These are phyloP conservation scores for Pleurotus sapidus DNA, from an alignment of 768 basidiomycete genomes.

Conservation along the genomic window DNA sequence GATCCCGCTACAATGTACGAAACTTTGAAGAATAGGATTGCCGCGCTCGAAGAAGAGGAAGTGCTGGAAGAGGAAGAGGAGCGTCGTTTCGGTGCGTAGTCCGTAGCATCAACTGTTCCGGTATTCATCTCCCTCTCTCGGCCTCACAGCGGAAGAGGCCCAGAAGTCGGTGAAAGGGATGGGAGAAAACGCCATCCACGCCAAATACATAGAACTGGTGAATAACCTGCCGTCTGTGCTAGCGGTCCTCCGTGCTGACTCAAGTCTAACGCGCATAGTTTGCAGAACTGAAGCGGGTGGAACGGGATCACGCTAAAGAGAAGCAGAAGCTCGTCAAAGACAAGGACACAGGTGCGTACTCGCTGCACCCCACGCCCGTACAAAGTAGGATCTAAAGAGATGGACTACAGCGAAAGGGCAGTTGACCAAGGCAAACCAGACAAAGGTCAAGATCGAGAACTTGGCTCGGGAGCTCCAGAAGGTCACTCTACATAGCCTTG, in stretches of 20 bases:
- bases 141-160: slow-evolving; percentile 74
- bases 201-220: slow-evolving; percentile 88
- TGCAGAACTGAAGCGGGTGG: slow-evolving; percentile 82
- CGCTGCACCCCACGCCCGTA: slow-evolving; percentile 4
- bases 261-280: slow-evolving; percentile 47
- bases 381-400: neutral
- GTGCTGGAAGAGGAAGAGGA: slow-evolving; percentile 88
- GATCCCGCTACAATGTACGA: slow-evolving; percentile 89
- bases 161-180: slow-evolving; percentile 82
- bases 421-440: slow-evolving; percentile 84
- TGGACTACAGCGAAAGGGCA: slow-evolving; percentile 67
- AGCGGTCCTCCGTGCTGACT: slow-evolving; percentile 2
- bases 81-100: slow-evolving; percentile 61
- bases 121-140: slow-evolving; percentile 17
- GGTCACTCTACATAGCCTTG: slow-evolving; percentile 34
- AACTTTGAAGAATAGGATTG: slow-evolving; percentile 84
- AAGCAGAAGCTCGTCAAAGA: slow-evolving; percentile 89
- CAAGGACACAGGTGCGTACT: slow-evolving; percentile 74
- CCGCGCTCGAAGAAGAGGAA: slow-evolving; percentile 86
- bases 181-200: slow-evolving; percentile 78
- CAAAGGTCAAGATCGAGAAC: slow-evolving; percentile 88
- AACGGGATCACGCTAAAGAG: slow-evolving; percentile 88
- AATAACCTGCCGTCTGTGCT: slow-evolving; percentile 23
- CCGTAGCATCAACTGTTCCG: slow-evolving; percentile 6
- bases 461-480: slow-evolving; percentile 88